Base-by-base conservation (phyloP, 352 stramenopile species). In the Pythium sp. region DNA sequence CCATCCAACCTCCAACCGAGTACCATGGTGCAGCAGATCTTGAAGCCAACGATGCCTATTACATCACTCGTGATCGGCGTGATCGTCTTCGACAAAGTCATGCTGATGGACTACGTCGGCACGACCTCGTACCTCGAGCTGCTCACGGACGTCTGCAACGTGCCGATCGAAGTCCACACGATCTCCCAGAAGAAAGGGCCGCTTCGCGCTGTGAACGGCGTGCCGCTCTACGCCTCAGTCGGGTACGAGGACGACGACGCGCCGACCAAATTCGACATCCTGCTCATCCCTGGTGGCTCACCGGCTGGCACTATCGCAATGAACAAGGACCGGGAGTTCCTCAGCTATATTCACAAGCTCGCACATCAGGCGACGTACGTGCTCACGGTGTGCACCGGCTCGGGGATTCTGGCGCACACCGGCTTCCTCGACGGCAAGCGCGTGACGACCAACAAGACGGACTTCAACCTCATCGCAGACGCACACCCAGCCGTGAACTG, bases 81-180 rank as follows among this genome's bases (percentile, higher is more conserved):
- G 14, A 67, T 89, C 54, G 59, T 89, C 34, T 89, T 79, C 57
- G 73, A 84, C 15, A 68, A 65, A 59, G 77, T 85, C 55, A 77
- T 82, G 70, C 71, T 75, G 73, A 71, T 87, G 62, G 81, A 89
- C 64, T 86, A 72, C 58, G 67, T 86, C 51, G 81, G 81, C 11
- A 71, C 77, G 12, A 77, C 77, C 18, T 72, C 76, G 55, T 89
- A 83, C 63, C 69, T 86, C 57, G 78, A 86, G 68, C 71, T 81
- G 63, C 75, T 89, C 26, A 71, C 71, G 41, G 70, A 43, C 1
- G 63, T 82, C 57, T 46, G 38, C 38, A 72, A 65, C 47, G 69
- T 81, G 36, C 70, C 73, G 28, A 72, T 82, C 26, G 70, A 72
- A 28, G 78, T 89, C 64, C 30, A 75, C 56, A 89, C 81, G 38